Evolutionary conservation across 306 rosid genomes (phyloP), one percentile per base, ranked within the genome.

Genomic region (Cajanus cajan): DNA sequence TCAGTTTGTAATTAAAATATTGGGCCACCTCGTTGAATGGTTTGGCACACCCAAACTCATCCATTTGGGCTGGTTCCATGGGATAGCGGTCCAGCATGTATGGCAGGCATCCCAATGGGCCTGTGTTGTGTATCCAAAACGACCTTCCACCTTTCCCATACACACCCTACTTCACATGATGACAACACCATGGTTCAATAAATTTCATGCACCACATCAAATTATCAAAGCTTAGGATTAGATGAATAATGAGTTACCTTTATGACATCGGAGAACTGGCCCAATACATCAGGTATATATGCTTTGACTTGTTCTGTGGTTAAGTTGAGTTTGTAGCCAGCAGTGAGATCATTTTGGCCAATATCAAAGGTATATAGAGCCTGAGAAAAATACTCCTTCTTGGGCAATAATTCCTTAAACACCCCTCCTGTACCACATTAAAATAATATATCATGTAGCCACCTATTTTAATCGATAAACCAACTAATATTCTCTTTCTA

Each of bases 91-190:
- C 83, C 68, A 83, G 24, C 78, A 67, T 48, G 68, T 78, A 67
- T n/a, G 83, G 83, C 0, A 83, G 58, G 41, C 86, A 93, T 6
- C 97, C 94, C 8, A 90, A 57, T 15, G 96, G 96, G 14, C 96
- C 97, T 5, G 94, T 90, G 77, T 88, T 90, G 73, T 93, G 96
- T 72, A 89, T 84, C 98, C 91, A 93, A 66, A 90, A 89, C 13
- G 77, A 85, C 45, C 91, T 87, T 16, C 93, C 82, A 50, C 84
- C 87, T 79, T 84, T 40, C 2, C 40, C 74, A 51, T 93, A 80
- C 16, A 89, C 80, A 55, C 80, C 37, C 94, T 90, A 40, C 6
- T 36, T 45, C 74, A 74, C 14, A 11, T 61, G 67, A 59, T 57
- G 14, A 24, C 3, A 68, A 31, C 19, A 36, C n/a, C 24, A n/a